Evolutionary conservation across 768 basidiomycete species (phyloP).

Genomic region (Rhizopogon salebrosus): DNA sequence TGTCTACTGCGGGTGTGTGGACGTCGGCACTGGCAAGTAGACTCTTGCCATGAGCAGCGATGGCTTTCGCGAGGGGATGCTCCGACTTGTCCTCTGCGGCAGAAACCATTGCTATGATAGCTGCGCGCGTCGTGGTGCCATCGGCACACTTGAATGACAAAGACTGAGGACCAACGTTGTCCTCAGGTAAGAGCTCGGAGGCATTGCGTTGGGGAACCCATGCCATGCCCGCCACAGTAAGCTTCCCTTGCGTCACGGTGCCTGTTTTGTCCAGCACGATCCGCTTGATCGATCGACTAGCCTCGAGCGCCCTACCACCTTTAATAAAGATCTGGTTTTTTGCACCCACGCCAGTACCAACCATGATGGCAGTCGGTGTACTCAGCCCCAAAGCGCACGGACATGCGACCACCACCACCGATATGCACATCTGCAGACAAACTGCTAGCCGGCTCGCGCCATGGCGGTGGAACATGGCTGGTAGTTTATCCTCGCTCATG

Average conservation of each 20-base stretch:
- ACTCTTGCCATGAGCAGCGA: conserved; percentile 77
- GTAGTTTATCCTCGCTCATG: conserved; percentile 54
- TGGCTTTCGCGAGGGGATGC: conserved; percentile 93
- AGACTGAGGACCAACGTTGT: conserved; percentile 4
- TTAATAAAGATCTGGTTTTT: conserved; percentile 98
- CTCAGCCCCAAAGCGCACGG: conserved; percentile 95
- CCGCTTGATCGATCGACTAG: conserved; percentile 73
- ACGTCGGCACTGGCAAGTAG: conserved; percentile 38
- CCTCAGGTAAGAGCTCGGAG: conserved; percentile 17
- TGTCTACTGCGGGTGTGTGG: conserved; percentile 43
- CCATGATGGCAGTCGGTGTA: conserved; percentile 99
- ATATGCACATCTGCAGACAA: conserved; percentile 95
- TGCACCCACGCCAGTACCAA: conserved; percentile 95
- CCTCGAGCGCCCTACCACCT: conserved; percentile 91
- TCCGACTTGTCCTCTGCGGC: conserved; percentile 90
- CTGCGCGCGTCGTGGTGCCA: conserved; percentile 51
- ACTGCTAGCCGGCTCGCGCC: conserved; percentile 85
- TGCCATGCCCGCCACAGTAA: conserved; percentile 67
- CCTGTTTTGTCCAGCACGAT: conserved; percentile 97
- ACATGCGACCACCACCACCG: conserved; percentile 96
- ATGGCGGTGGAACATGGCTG: conserved; percentile 77
- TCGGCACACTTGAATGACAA: conserved; percentile 42
- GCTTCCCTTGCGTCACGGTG: conserved; percentile 93
- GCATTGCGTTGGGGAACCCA: conserved; percentile 56
- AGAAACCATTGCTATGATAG: conserved; percentile 75